Evolutionary conservation across 345 rosid species (phyloP).

Genomic region (Passiflora organensis): DNA sequence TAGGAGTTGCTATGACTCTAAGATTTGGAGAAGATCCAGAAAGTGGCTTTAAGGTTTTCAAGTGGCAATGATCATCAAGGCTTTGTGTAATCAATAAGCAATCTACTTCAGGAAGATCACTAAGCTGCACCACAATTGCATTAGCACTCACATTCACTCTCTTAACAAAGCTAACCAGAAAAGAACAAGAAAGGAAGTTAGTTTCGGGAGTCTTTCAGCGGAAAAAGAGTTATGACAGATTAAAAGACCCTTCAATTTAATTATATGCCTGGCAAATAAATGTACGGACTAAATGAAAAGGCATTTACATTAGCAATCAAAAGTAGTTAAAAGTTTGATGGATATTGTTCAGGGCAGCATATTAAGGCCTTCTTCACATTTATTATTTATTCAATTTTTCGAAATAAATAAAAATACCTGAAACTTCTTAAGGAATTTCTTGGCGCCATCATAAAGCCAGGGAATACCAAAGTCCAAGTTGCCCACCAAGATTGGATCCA

Average conservation of each 20-base stretch:
- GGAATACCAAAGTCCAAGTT: constrained; percentile 94
- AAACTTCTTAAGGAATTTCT: constrained; percentile 61
- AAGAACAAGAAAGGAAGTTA: too few relatives aligned
- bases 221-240: background rate
- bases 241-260: background rate
- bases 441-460: constrained; percentile 83
- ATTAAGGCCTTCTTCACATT: too few relatives aligned
- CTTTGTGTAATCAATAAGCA: constrained; percentile 86
- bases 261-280: background rate
- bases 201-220: too few relatives aligned
- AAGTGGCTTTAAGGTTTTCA: constrained; percentile 70
- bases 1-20: constrained; percentile 77
- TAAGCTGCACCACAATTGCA: constrained; percentile 53
- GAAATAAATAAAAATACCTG: constrained; percentile 58
- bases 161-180: background rate
- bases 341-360: too few relatives aligned
- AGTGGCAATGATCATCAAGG: constrained; percentile 92
- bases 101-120: constrained; percentile 73
- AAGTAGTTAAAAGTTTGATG: background rate
- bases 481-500: constrained; percentile 83
- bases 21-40: constrained; percentile 53
- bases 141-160: constrained; percentile 4
- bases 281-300: background rate
- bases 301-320: background rate
- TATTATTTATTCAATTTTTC: too few relatives aligned